Evolutionary conservation across 352 stramenopile species (phyloP), one percentile per base, ranked within the genome.

Genomic region (Phytophthora pluvialis): DNA sequence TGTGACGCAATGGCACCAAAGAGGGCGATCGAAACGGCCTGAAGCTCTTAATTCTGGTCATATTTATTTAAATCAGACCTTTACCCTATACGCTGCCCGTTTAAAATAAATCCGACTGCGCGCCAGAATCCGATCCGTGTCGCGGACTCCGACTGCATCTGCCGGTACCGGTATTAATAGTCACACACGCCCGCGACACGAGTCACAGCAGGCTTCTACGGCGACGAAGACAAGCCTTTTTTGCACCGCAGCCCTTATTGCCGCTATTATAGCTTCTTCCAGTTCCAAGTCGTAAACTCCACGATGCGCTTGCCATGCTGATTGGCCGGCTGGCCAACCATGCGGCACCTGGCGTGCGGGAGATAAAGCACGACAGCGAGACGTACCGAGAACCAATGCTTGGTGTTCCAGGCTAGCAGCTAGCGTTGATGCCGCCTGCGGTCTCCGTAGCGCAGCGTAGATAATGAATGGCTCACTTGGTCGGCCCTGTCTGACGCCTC

Each of bases 311-410:
- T 43, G 9, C 33, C n/a, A n/a, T 50, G 53, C 32, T 70, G 62
- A 70, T 70, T 70, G 62, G 62, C 56, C 66, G 29, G 6, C 8
- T 36, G 32, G 15, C 13, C 3, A 21, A n/a, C 36, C 51, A 64
- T 64, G 31, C 45, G 46, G 55, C 45, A 18, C 42, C 40, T 70
- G 39, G 15, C 39, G 55, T 65, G 54, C 54, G 25, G 33, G 31
- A 46, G 25, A 45, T 31, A 47, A 40, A 46, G 62, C 54, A 70
- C 47, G 52, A 35, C 53, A 53, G 52, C 51, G 10, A 43, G 35
- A 43, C 10, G 21, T 49, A 52, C 49, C 53, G 58, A 42, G 50
- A 55, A 43, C 40, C 42, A 36, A n/a, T 32, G 42, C 35, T 67
- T 39, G 31, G 40, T 53, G 31, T 49, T 61, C 15, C 12, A 35